Evolutionary conservation across 768 basidiomycete species (phyloP).

Genomic region (Pleurotus tuoliensis): DNA sequence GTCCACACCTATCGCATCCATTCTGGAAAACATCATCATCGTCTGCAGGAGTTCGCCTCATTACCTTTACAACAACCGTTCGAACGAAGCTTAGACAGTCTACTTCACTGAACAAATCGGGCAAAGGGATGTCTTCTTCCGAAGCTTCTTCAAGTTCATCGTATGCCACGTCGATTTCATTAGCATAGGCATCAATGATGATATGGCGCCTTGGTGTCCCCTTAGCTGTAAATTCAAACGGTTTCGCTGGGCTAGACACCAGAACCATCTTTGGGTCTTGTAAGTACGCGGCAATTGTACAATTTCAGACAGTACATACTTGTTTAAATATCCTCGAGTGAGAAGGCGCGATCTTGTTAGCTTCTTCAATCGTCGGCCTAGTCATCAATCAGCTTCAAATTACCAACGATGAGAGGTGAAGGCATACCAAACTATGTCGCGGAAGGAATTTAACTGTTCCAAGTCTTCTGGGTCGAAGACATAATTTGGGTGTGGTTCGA

Average conservation of each 20-base stretch:
- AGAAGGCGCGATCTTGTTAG: constrained; percentile 35
- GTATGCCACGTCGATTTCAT: constrained; percentile 37
- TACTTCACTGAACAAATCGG: constrained; percentile 20
- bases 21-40: constrained; percentile 34
- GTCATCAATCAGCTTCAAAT: neutral
- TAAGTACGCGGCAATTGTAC: neutral
- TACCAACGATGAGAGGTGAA: neutral
- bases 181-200: constrained; percentile 31
- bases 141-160: constrained; percentile 26
- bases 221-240: constrained; percentile 24
- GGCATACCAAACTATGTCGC: constrained; percentile 30
- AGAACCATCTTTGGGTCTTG: constrained; percentile 34
- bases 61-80: constrained; percentile 27
- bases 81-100: constrained; percentile 26
- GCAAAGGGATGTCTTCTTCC: constrained; percentile 19
- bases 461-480: constrained; percentile 28
- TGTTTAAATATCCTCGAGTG: constrained; percentile 45
- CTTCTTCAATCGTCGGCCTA: constrained; percentile 36
- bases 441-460: constrained; percentile 24
- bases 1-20: constrained; percentile 34
- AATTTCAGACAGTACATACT: constrained; percentile 17
- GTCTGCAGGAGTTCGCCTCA: constrained; percentile 21
- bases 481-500: constrained; percentile 27
- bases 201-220: constrained; percentile 31
- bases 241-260: constrained; percentile 30